Evolutionary conservation across 441 rosid genomes (phyloP).

Genomic region (Aquilaria agallochum): DNA sequence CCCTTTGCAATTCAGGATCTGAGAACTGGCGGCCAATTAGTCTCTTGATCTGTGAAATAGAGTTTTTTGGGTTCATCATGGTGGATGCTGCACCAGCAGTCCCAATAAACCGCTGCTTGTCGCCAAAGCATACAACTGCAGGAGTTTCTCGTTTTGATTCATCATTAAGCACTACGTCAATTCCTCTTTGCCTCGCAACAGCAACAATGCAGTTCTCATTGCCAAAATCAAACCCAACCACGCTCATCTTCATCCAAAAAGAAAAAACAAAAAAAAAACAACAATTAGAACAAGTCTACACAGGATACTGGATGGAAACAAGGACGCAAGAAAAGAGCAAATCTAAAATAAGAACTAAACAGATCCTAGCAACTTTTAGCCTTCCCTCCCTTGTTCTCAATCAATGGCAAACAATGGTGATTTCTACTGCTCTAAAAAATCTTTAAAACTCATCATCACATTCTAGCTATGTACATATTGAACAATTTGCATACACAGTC

Average conservation of each 20-base stretch:
- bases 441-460: no score
- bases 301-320: not conserved
- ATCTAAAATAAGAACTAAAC: not conserved
- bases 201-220: constrained; percentile 94
- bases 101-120: constrained; percentile 96
- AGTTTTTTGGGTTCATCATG: constrained; percentile 93
- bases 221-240: constrained; percentile 96
- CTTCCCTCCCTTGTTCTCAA: no score
- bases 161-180: constrained; percentile 95
- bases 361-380: not conserved
- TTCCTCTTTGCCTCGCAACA: constrained; percentile 95
- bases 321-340: not conserved
- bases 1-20: constrained; percentile 95
- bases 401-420: no score
- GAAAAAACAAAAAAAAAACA: constrained; percentile 3
- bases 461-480: no score
- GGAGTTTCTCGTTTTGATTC: constrained; percentile 99
- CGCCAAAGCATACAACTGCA: constrained; percentile 92
- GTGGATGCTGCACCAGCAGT: constrained; percentile 98
- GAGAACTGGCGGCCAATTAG: constrained; percentile 79
- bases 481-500: no score
- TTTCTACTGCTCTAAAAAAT: not conserved
- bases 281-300: not conserved
- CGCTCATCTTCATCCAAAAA: constrained; percentile 60
- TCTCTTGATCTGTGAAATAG: constrained; percentile 89